Percentiles rank a stretch among this genome's conserved stretches.
These are phyloP conservation scores for Farysia itapuensis DNA, from an alignment of 1,284 basidiomycete genomes.

Conservation along the genomic window DNA sequence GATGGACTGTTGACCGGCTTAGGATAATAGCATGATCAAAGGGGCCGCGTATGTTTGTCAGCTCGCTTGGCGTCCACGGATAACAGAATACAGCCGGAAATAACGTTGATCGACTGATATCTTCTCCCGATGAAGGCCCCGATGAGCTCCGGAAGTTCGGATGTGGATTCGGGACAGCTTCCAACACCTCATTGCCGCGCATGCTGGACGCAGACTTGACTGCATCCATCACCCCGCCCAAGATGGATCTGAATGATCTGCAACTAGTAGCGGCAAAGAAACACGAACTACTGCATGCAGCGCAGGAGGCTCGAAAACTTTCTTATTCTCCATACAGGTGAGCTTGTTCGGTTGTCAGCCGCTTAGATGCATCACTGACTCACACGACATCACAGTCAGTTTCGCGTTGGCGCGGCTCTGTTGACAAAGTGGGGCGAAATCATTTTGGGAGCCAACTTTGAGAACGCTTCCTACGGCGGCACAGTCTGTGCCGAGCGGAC, in stretches of 20 bases:
- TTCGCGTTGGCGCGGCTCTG: conserved; percentile 83
- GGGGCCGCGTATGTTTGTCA: too few relatives aligned
- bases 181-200: too few relatives aligned
- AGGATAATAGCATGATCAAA: too few relatives aligned
- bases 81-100: too few relatives aligned
- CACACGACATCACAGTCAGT: conserved; percentile 67
- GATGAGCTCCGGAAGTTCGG: too few relatives aligned
- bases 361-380: neutral
- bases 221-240: too few relatives aligned
- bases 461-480: conserved; percentile 84
- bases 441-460: conserved; percentile 80
- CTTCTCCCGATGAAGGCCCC: too few relatives aligned
- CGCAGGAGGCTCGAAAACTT: conserved; percentile 43
- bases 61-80: too few relatives aligned
- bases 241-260: conserved; percentile 27
- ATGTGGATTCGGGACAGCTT: too few relatives aligned
- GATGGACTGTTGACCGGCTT: too few relatives aligned
- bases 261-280: conserved; percentile 31
- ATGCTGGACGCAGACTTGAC: too few relatives aligned
- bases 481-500: conserved; percentile 57
- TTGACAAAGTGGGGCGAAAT: conserved; percentile 71
- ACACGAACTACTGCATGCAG: conserved; percentile 37
- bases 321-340: conserved; percentile 57
- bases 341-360: conserved; percentile 1
- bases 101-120: too few relatives aligned